Percentiles rank a stretch among this genome's conserved stretches.
Evolutionary conservation across 768 basidiomycete species (phyloP).

Genomic region (Mycena kentingensis): DNA sequence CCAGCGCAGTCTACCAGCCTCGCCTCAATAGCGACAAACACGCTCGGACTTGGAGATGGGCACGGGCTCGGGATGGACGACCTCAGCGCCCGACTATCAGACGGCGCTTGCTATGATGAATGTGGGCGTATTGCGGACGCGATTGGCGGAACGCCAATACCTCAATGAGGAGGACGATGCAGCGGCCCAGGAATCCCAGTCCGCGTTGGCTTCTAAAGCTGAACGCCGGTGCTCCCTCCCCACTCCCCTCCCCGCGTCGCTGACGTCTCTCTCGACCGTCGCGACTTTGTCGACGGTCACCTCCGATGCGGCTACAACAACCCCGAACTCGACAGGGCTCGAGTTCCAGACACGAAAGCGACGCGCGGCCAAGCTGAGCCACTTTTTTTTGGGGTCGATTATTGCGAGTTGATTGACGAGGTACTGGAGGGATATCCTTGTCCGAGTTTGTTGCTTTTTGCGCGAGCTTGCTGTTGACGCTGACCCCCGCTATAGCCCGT

Average conservation of each 20-base stretch:
- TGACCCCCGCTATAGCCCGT: too few species aligned
- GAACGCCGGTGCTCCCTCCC: constrained; percentile 76
- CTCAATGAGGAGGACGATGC: constrained; percentile 41
- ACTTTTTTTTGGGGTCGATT: constrained; percentile 89
- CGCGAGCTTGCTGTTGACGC: too few species aligned
- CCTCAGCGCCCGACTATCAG: too few species aligned
- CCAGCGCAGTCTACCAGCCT: neutral
- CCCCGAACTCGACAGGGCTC: constrained; percentile 40
- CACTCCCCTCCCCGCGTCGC: constrained; percentile 63
- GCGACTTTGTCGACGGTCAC: constrained; percentile 46
- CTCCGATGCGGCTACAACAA: constrained; percentile 39
- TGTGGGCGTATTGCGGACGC: too few species aligned
- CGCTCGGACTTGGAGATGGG: neutral
- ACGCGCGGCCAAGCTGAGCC: constrained; percentile 79
- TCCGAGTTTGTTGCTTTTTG: too few species aligned
- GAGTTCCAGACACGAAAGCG: constrained; percentile 73
- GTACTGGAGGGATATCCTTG: constrained; percentile 82
- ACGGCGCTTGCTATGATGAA: too few species aligned
- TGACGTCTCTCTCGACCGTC: constrained; percentile 45
- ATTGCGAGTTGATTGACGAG: constrained; percentile 74
- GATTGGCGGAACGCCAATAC: too few species aligned
- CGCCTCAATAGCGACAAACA: neutral
- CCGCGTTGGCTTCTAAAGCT: constrained; percentile 39
- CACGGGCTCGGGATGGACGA: constrained; percentile 1
- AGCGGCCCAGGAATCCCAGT: constrained; percentile 24